Conservation (phyloP, 176 grass and related monocot species). For the Cymbopogon citratus region DNA sequence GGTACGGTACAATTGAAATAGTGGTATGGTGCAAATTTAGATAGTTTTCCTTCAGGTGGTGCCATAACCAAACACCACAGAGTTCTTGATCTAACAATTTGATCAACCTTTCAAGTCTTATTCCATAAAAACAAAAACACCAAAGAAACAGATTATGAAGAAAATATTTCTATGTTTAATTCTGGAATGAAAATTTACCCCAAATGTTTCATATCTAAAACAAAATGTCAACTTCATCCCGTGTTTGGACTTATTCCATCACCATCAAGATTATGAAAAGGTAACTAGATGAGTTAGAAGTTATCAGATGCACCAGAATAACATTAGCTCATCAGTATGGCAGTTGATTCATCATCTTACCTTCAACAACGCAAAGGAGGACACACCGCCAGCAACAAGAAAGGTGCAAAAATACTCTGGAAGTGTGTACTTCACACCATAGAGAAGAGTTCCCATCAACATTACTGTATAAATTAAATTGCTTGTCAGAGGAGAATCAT, state of each 20-base stretch:
- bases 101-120: neutral
- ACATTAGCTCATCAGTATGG: no score
- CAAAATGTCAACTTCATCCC: neutral
- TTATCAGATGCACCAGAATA: neutral
- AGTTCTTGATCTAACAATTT: neutral
- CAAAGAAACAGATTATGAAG: neutral
- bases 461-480: slow-evolving; percentile 56
- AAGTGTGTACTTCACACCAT: slow-evolving; percentile 95
- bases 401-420: slow-evolving; percentile 93
- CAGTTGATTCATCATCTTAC: slow-evolving; percentile 31
- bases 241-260: neutral
- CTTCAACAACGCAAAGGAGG: slow-evolving; percentile 90
- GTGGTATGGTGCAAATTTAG: neutral
- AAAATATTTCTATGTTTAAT: neutral
- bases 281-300: neutral
- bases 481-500: neutral
- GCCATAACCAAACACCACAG: neutral
- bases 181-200: neutral
- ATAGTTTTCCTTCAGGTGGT: neutral
- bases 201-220: neutral
- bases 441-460: slow-evolving; percentile 88
- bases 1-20: no score
- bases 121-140: neutral
- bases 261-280: neutral
- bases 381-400: slow-evolving; percentile 94